Base-by-base conservation (phyloP, 2,329 filamentous ascomycete species). In the Fusarium mexicanum region DNA sequence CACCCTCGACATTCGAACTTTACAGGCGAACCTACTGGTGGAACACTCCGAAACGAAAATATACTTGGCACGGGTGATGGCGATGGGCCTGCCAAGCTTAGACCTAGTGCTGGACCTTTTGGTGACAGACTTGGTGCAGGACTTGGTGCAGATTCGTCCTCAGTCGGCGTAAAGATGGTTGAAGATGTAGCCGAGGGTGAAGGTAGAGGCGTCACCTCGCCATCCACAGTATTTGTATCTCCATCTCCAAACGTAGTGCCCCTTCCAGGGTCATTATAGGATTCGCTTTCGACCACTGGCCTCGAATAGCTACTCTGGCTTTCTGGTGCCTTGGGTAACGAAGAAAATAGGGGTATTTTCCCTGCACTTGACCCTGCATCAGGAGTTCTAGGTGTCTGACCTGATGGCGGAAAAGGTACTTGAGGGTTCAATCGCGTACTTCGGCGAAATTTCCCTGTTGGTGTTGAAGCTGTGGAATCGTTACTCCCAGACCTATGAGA, bases 231-330 rank as follows among this genome's bases (percentile, higher is more conserved):
- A 43, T 17, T 11, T 17, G 22, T 24, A 24, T 43, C 0, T 24
- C 1, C 6, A 24, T 24, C 22, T 43, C 9, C 14, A 17, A 14
- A 17, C 3, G 14, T 1, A 5, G 14, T 5, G 0, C 14, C 11
- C 41, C 22, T 2, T 11, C 0, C 22, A 43, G 22, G 1, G 14
- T 43, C 2, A 29, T 29, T 29, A 29, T 29, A 29, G 2, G 16
- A 3, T 17, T 17, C 41, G 4, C 14, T 17, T 24, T 17, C 41
- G 6, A 24, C 6, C 10, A 24, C n/a, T 44, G n/a, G n/a, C n/a
- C 7, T 17, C 0, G 2, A 0, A 43, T 17, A 7, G 3, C 16
- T 24, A 0, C n/a, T 8, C 3, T 43, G 41, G 14, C 4, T 24
- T 5, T 24, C 41, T 43, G 14, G n/a, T 43, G 1, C 2, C 1